These are phyloP conservation scores for Euphorbia schlechtendalii DNA, from an alignment of 441 rosid genomes.

Conservation along the genomic window DNA sequence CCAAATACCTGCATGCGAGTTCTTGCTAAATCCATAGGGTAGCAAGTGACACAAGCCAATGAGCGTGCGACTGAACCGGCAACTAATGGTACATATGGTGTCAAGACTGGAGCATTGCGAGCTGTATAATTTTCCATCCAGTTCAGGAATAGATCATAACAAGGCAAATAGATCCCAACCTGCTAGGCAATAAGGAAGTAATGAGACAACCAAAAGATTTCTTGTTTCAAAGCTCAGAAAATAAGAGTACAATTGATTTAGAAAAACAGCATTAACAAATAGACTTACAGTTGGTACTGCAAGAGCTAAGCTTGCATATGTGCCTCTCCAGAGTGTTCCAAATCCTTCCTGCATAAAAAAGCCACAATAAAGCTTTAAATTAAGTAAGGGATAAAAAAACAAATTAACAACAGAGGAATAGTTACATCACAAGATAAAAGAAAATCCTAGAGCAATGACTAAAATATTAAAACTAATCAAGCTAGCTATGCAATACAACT, in stretches of 20 bases:
- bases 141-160: slow-evolving; percentile 75
- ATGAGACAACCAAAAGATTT: too few relatives aligned
- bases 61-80: slow-evolving; percentile 83
- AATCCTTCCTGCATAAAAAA: slow-evolving; percentile 80
- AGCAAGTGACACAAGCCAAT: slow-evolving; percentile 57
- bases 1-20: slow-evolving; percentile 91
- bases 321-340: slow-evolving; percentile 85
- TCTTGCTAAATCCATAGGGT: slow-evolving; percentile 88
- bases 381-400: slow-evolving; percentile 12
- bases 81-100: slow-evolving; percentile 66
- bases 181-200: slow-evolving; percentile 20
- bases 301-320: slow-evolving; percentile 82
- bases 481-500: not conserved
- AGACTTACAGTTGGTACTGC: slow-evolving; percentile 87
- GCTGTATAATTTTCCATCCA: slow-evolving; percentile 49
- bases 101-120: slow-evolving; percentile 46
- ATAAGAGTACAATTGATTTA: too few relatives aligned
- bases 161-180: slow-evolving; percentile 96
- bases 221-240: too few relatives aligned
- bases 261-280: too few relatives aligned
- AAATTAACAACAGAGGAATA: slow-evolving; percentile 1
- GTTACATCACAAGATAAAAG: not conserved
- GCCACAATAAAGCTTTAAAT: slow-evolving; percentile 34
- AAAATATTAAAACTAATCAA: not conserved
- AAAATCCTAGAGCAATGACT: not conserved